Base-by-base conservation (phyloP, 768 basidiomycete genomes). In the Brasilioporus rufonigricans region DNA sequence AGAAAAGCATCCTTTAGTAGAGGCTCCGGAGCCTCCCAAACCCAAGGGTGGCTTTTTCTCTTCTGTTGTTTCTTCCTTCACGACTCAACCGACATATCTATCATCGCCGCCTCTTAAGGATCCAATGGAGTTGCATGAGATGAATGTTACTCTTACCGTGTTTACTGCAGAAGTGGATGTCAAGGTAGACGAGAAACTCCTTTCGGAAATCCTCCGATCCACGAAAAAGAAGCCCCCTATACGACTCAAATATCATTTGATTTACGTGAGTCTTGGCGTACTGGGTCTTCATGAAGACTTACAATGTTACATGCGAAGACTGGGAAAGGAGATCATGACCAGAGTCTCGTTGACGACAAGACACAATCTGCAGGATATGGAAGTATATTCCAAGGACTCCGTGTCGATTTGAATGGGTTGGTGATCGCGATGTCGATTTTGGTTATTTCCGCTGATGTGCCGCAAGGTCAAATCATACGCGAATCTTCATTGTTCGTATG, bases 231-330 rank as follows among this genome's bases (percentile, higher is more conserved):
- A 47, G 0, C 46, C 46, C 6, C 46, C 32, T 23, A 7, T 72
- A 5, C 80, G 76, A 48, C 80, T 94, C 66, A 84, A 79, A 52
- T 89, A 90, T 51, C 84, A 89, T 60, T 77, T 99, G 13, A 92
- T 99, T 38, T 98, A 91, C 74, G 65, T 64, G 13, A 10, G 61
- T 44, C 47, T 39, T 2, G 2, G 14, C 39, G n/a, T 13, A 4
- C 16, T 56, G 7, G 1, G 19, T n/a, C 12, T 61, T 40, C 29
- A n/a, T 9, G 21, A 13, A 41, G 33, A 24, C 44, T 56, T 11
- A 61, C 46, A 21, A 18, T 19, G 16, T 46, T 38, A 39, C 48
- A 6, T 53, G 24, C 35, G 11, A 60, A 91, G 91, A 93, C 48
- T 1, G 38, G 39, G n/a, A 50, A 50, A 32, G 21, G 10, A 1